These are phyloP conservation scores for Russula abietina DNA, from an alignment of 768 basidiomycete genomes.

Conservation along the genomic window DNA sequence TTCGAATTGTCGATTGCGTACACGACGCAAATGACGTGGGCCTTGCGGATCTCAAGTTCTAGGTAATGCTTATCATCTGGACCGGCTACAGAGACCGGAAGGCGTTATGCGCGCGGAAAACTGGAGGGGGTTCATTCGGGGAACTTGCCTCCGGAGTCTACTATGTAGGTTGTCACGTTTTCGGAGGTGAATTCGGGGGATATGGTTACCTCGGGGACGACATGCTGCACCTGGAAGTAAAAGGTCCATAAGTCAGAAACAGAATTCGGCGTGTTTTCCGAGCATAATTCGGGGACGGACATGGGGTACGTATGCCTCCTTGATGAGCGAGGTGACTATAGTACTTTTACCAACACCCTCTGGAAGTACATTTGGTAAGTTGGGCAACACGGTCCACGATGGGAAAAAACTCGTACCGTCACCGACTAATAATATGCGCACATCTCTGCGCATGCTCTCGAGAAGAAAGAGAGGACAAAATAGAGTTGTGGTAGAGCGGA, in stretches of 20 bases:
- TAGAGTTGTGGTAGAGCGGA: background rate
- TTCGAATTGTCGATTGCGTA: conserved; percentile 95
- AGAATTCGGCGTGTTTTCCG: background rate
- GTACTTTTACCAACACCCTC: conserved; percentile 98
- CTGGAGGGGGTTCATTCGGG: background rate
- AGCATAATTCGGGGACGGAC: conserved; percentile 39
- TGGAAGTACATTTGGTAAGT: conserved; percentile 33
- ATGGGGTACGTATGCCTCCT: conserved; percentile 87
- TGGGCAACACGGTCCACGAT: conserved; percentile 5
- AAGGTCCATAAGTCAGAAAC: conserved; percentile 5
- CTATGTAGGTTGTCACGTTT: conserved; percentile 96
- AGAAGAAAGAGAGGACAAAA: background rate
- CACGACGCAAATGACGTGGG: conserved; percentile 97
- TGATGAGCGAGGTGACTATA: conserved; percentile 94
- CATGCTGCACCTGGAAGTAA: conserved; percentile 71
- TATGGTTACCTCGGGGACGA: conserved; percentile 96
- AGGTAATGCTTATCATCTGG: conserved; percentile 83
- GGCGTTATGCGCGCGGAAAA: background rate
- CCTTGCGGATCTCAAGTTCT: conserved; percentile 92
- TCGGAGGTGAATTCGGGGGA: conserved; percentile 96
- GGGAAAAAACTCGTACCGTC: conserved; percentile 56
- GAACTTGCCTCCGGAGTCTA: conserved; percentile 87
- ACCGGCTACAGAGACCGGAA: conserved; percentile 48
- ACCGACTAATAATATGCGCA: conserved; percentile 88
- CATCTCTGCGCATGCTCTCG: conserved; percentile 76